A percentile compares a stretch with the other conserved stretches of the same genome.
phyloP scores from a whole-genome alignment of 768 basidiomycete species.

The Leucocoprinus sp. region DNA sequence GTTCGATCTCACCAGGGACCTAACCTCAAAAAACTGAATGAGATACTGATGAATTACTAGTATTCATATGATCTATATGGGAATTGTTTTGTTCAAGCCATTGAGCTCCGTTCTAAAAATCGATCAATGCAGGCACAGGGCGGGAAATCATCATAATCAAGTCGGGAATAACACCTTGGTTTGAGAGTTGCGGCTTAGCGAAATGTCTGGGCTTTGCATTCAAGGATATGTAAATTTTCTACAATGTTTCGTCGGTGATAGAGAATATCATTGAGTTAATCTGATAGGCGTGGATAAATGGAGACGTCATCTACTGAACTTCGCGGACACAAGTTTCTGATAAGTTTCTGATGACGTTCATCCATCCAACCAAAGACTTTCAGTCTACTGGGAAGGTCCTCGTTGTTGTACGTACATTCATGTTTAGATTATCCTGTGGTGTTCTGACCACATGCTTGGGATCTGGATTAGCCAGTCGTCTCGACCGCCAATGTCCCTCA shows the following conservation, averaged over 20 bases:
- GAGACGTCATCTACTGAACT: conserved; percentile 1
- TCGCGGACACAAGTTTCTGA: too few species aligned
- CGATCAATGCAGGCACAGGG: conserved; percentile 24
- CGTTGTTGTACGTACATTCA: conserved; percentile 29
- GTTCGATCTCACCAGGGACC: conserved; percentile 20
- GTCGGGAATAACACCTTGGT: conserved; percentile 27
- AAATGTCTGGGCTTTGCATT: conserved; percentile 30
- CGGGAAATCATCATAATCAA: conserved; percentile 24
- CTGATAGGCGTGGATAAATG: conserved; percentile 7
- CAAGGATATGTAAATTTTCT: conserved; percentile 27
- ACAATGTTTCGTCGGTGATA: conserved; percentile 10
- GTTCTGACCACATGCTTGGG: conserved; percentile 11
- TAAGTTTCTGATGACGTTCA: conserved; percentile 24
- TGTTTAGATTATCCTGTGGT: conserved; percentile 2
- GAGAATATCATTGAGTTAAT: background rate
- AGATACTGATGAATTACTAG: too few species aligned
- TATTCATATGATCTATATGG: too few species aligned
- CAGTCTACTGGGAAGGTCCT: conserved; percentile 32
- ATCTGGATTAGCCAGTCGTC: conserved; percentile 59
- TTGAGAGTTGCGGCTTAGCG: conserved; percentile 18
- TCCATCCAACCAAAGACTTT: conserved; percentile 21
- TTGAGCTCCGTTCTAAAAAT: too few species aligned
- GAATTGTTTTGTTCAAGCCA: conserved; percentile 32
- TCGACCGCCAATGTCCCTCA: conserved; percentile 81
- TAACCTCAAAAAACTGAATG: conserved; percentile 17